Percentiles rank a stretch among this genome's conserved stretches.
Evolutionary conservation across 495 filamentous ascomycete species (phyloP).

Genomic region (Cercophora samala): DNA sequence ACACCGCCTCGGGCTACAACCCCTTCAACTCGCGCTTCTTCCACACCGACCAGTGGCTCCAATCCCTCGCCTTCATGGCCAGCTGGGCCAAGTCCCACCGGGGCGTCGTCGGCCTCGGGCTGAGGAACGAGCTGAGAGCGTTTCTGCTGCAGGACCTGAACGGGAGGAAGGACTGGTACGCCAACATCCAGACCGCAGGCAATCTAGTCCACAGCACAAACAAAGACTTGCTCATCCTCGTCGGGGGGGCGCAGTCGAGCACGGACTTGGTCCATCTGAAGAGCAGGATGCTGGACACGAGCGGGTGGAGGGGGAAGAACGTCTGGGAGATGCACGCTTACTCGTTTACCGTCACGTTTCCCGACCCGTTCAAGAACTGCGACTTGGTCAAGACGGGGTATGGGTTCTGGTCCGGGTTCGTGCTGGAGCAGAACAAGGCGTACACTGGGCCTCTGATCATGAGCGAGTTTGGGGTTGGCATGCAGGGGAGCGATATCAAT

Average conservation of each 20-base stretch:
- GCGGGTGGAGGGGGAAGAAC: slow-evolving; percentile 41
- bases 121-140: slow-evolving; percentile 51
- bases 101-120: slow-evolving; percentile 45
- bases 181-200: slow-evolving; percentile 40
- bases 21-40: slow-evolving; percentile 44
- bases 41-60: slow-evolving; percentile 44
- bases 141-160: slow-evolving; percentile 41
- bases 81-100: slow-evolving; percentile 36
- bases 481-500: slow-evolving; percentile 34
- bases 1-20: slow-evolving; percentile 43
- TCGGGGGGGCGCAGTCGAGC: slow-evolving; percentile 45
- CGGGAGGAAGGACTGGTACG: slow-evolving; percentile 46
- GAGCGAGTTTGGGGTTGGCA: slow-evolving; percentile 50
- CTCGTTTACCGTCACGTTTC: slow-evolving; percentile 46
- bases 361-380: slow-evolving; percentile 38
- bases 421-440: slow-evolving; percentile 39
- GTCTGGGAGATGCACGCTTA: slow-evolving; percentile 55
- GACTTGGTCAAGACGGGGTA: slow-evolving; percentile 38
- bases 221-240: slow-evolving; percentile 42
- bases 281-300: slow-evolving; percentile 36
- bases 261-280: slow-evolving; percentile 47
- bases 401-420: slow-evolving; percentile 43
- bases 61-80: slow-evolving; percentile 42
- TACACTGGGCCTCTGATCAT: slow-evolving; percentile 49
- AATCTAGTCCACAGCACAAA: slow-evolving; percentile 42